Base-by-base conservation (phyloP, 805 yeast species). In the Spathaspora girioi region DNA sequence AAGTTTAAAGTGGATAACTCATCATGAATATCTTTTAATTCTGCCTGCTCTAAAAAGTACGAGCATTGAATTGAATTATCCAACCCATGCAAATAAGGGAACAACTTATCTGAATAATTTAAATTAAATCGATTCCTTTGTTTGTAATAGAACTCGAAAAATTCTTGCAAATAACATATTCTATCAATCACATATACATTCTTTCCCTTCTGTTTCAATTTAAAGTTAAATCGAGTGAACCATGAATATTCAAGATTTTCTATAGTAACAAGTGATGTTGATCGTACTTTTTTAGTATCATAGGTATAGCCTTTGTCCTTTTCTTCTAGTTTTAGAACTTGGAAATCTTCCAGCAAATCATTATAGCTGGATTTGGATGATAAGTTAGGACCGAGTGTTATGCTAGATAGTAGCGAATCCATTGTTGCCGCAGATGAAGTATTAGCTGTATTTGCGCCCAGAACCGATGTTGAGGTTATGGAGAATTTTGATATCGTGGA, bases 51-150 rank as follows among this genome's bases (percentile, higher is more conserved):
- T n/a, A 46, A 38, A 49, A 62, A 67, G 50, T 66, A 70, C 11
- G 62, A 60, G 23, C 70, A 57, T 49, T 67, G 75, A 47, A 57
- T 54, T 11, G 55, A 41, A 43, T 57, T 60, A 44, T 56, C 57
- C 35, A 69, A 55, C 1, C 73, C 74, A 55, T 70, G 73, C 43
- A 71, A 60, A 52, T 64, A 70, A 1, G 76, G 76, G 50, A 71
- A 70, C 56, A 70, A 50, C 8, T 53, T 41, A 5, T 27, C 26
- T 2, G 47, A 29, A 44, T 46, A 46, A 10, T 12, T 12, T 19
- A 14, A 19, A 11, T 40, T 35, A 38, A 43, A 46, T n/a, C 45
- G 29, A 20, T 35, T 47, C 31, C 47, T 19, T 18, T 46, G 43
- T 26, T 49, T 49, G 43, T 52, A 52, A 32, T 52, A 52, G 32